Conservation (phyloP, 2,329 filamentous ascomycete genomes). For the Ophiostoma himal-ulmi region DNA sequence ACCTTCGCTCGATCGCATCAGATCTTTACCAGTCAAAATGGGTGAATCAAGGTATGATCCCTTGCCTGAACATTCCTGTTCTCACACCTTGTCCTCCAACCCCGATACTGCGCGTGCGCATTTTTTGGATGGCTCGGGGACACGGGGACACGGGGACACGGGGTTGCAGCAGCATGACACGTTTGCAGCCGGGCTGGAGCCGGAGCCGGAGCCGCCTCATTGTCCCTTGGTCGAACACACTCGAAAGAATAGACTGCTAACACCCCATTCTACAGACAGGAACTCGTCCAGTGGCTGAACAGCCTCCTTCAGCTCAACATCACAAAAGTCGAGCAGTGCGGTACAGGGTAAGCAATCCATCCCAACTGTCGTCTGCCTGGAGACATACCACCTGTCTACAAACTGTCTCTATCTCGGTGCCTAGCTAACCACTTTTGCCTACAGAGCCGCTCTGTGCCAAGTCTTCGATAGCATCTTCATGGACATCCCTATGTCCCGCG, state of each 20-base stretch:
- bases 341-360: constrained; percentile 23
- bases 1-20: background rate
- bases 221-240: background rate
- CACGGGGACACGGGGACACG: background rate
- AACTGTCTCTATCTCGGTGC: background rate
- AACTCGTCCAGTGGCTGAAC: constrained; percentile 94
- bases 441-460: constrained; percentile 89
- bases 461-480: constrained; percentile 97
- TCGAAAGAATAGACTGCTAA: background rate
- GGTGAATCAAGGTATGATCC: constrained; percentile 26
- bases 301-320: constrained; percentile 96
- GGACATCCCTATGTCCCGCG: constrained; percentile 89
- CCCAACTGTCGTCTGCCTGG: background rate
- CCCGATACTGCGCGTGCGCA: background rate
- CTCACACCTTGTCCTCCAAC: background rate
- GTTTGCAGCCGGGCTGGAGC: background rate
- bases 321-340: constrained; percentile 78
- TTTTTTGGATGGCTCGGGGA: background rate
- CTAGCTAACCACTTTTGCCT: background rate
- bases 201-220: background rate
- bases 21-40: constrained; percentile 21
- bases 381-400: background rate
- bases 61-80: background rate
- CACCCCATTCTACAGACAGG: constrained; percentile 61
- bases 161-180: background rate